Evolutionary conservation across 768 basidiomycete genomes (phyloP).

Genomic region (Amanita molliuscula): DNA sequence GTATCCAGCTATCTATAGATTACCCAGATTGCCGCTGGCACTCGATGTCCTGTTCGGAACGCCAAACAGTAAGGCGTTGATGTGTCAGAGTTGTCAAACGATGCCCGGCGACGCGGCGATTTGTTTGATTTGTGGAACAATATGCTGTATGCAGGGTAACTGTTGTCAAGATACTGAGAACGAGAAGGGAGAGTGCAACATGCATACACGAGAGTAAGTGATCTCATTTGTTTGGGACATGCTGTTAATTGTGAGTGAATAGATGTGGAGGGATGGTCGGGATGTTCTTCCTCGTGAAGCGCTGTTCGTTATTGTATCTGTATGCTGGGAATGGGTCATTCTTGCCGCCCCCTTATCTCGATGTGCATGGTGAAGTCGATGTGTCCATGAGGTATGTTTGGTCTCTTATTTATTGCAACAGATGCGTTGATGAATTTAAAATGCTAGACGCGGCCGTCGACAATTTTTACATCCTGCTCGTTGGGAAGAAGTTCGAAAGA

Average conservation of each 20-base stretch:
- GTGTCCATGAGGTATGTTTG: conserved; percentile 71
- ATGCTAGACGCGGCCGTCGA: conserved; percentile 67
- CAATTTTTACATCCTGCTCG: conserved; percentile 80
- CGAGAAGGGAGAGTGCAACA: conserved; percentile 84
- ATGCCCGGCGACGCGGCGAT: conserved; percentile 82
- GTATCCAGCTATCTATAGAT: conserved; percentile 73
- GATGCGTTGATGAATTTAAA: not conserved
- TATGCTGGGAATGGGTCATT: conserved; percentile 89
- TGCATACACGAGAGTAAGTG: conserved; percentile 88
- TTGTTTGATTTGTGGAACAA: conserved; percentile 82
- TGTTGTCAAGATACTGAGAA: conserved; percentile 75
- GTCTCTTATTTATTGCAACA: not conserved
- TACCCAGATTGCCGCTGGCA: conserved; percentile 69
- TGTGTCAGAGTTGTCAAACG: conserved; percentile 67
- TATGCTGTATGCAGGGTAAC: conserved; percentile 84
- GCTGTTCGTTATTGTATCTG: conserved; percentile 82
- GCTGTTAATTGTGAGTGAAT: conserved; percentile 5
- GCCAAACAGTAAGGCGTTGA: conserved; percentile 60
- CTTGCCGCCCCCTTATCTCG: conserved; percentile 81
- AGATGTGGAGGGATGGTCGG: conserved; percentile 90
- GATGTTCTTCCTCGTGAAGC: conserved; percentile 85
- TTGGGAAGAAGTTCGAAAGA: conserved; percentile 86
- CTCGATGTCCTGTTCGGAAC: conserved; percentile 72
- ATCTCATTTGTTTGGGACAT: conserved; percentile 1
- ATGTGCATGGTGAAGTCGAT: conserved; percentile 91